phyloP scores from a whole-genome alignment of 2,329 filamentous ascomycete genomes.

The Fusarium kyushuense region DNA sequence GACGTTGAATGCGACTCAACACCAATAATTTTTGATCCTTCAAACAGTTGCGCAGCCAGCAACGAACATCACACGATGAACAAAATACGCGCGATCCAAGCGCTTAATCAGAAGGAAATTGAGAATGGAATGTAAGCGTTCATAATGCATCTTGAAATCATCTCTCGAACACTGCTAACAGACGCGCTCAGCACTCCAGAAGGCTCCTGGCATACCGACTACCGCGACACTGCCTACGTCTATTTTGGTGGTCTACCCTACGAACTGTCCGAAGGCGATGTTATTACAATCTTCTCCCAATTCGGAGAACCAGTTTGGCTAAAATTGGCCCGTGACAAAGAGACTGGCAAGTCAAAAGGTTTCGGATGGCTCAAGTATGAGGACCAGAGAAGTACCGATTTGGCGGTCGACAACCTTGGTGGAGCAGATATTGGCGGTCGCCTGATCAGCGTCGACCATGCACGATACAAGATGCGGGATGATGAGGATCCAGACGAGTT shows the following conservation, averaged over 20 bases:
- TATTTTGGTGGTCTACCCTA: constrained; percentile 96
- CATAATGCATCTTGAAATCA: background rate
- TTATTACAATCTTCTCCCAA: constrained; percentile 96
- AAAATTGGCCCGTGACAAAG: constrained; percentile 92
- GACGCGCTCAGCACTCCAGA: constrained; percentile 73
- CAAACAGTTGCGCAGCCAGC: background rate
- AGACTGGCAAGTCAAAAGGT: constrained; percentile 93
- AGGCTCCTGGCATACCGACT: constrained; percentile 97
- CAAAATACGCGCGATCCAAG: constrained; percentile 89
- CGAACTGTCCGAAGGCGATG: constrained; percentile 93
- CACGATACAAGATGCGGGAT: constrained; percentile 88
- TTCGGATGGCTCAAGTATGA: constrained; percentile 99
- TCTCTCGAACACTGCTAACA: constrained; percentile 8
- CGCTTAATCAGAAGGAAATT: constrained; percentile 93
- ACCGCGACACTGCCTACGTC: constrained; percentile 95
- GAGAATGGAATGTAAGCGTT: constrained; percentile 83
- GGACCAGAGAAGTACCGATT: constrained; percentile 93
- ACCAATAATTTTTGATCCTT: background rate
- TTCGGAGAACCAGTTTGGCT: constrained; percentile 95
- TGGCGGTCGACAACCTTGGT: constrained; percentile 95
- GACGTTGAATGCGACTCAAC: constrained; percentile 30
- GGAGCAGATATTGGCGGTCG: constrained; percentile 86
- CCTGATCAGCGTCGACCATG: constrained; percentile 89
- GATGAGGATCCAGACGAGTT: constrained; percentile 75
- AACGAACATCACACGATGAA: constrained; percentile 74